Percentiles rank a stretch among this genome's conserved stretches.
These are phyloP conservation scores for Claviceps arundinis DNA, from an alignment of 2,329 filamentous ascomycete genomes.

Conservation along the genomic window DNA sequence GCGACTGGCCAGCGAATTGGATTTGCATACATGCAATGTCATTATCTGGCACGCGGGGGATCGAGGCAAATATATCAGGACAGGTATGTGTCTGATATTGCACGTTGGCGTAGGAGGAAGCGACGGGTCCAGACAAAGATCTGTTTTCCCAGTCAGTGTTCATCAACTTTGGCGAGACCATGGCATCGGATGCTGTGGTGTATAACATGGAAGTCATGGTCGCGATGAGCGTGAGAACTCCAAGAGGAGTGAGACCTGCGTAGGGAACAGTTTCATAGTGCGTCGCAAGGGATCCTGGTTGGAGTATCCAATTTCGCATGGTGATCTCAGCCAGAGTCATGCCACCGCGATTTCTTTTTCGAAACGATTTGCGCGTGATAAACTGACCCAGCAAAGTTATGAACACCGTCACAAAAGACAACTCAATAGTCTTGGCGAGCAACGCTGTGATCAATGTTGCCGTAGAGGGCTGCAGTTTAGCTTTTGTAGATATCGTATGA, in stretches of 20 bases:
- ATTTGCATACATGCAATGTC: slow-evolving; percentile 51
- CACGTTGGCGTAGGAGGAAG: slow-evolving; percentile 50
- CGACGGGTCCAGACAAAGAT: slow-evolving; percentile 42
- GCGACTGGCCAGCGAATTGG: slow-evolving; percentile 55
- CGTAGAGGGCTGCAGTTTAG: slow-evolving; percentile 44
- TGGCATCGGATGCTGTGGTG: slow-evolving; percentile 60
- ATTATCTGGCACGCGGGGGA: slow-evolving; percentile 27
- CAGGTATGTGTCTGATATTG: slow-evolving; percentile 43
- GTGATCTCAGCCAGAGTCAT: slow-evolving; percentile 64
- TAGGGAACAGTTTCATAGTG: slow-evolving; percentile 53
- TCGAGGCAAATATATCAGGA: slow-evolving; percentile 40
- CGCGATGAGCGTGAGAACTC: slow-evolving; percentile 47
- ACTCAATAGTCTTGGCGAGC: slow-evolving; percentile 63
- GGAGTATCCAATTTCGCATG: slow-evolving; percentile 63
- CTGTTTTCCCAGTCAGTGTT: slow-evolving; percentile 37
- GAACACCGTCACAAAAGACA: slow-evolving; percentile 66
- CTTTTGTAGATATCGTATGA: slow-evolving; percentile 37
- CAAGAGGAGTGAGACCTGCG: slow-evolving; percentile 50
- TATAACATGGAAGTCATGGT: slow-evolving; percentile 58
- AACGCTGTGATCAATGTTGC: slow-evolving; percentile 56
- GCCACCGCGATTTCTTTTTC: slow-evolving; percentile 47
- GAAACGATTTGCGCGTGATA: slow-evolving; percentile 54
- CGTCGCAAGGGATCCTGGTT: slow-evolving; percentile 59
- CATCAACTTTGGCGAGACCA: slow-evolving; percentile 61
- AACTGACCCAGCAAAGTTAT: slow-evolving; percentile 64